A percentile compares a stretch with the other conserved stretches of the same genome.
phyloP scores from a whole-genome alignment of 306 rosid species.

The Luffa acutangula region DNA sequence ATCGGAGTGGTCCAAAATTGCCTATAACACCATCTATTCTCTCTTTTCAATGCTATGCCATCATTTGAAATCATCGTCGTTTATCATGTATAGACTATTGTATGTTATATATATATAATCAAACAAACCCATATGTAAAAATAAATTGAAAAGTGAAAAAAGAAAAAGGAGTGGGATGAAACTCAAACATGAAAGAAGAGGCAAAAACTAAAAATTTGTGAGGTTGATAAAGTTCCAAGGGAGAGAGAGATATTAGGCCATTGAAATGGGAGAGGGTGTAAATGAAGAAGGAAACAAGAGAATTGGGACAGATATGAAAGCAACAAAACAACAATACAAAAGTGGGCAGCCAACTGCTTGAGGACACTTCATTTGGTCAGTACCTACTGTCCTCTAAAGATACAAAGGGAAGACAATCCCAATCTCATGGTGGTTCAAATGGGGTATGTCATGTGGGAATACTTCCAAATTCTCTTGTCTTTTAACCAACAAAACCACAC shows the following conservation, averaged over 20 bases:
- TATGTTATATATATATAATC: too few relatives aligned
- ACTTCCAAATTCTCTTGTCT: background rate
- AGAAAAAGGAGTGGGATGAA: background rate
- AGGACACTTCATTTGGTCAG: constrained; percentile 11
- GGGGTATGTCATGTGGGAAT: background rate
- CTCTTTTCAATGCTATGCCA: too few relatives aligned
- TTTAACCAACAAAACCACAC: background rate
- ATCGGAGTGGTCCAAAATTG: too few relatives aligned
- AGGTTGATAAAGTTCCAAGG: background rate
- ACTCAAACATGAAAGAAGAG: background rate
- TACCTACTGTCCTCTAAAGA: constrained; percentile 5
- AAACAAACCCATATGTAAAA: background rate
- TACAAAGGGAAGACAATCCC: background rate
- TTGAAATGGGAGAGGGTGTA: background rate
- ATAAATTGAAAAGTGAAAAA: background rate
- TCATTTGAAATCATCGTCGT: too few relatives aligned
- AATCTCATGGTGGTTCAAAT: constrained; percentile 10
- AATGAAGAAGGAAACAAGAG: constrained; percentile 7
- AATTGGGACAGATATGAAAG: constrained; percentile 7
- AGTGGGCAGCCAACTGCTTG: constrained; percentile 9
- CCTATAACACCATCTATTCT: too few relatives aligned
- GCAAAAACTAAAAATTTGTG: background rate
- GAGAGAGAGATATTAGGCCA: background rate
- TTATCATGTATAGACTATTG: too few relatives aligned
- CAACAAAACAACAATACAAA: constrained; percentile 3